A percentile compares a stretch with the other conserved stretches of the same genome.
Conservation (phyloP, 257 asterid species). For the Thymus mandschuricus region DNA sequence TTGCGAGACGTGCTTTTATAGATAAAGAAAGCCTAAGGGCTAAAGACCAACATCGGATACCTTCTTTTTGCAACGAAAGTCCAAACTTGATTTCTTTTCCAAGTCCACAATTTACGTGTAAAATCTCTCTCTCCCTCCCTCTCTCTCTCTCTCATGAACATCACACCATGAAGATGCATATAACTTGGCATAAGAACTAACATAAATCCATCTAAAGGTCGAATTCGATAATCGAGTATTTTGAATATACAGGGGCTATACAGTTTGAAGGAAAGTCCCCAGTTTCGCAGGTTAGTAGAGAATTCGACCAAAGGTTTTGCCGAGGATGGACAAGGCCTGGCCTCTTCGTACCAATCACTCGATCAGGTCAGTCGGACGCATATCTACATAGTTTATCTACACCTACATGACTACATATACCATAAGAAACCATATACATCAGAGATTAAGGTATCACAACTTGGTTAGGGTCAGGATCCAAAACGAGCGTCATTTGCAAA, state of each 20-base stretch:
- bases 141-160: background rate
- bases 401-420: background rate
- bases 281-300: slow-evolving; percentile 5
- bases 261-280: slow-evolving; percentile 9
- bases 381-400: slow-evolving; percentile 18
- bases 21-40: too few species aligned
- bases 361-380: background rate
- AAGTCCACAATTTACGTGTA: background rate
- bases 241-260: slow-evolving; percentile 10
- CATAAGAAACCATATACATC: too few species aligned
- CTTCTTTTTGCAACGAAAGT: background rate
- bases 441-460: background rate
- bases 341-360: too few species aligned
- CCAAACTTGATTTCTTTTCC: background rate
- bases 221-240: background rate
- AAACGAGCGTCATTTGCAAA: slow-evolving; percentile 50
- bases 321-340: background rate
- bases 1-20: too few species aligned
- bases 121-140: background rate
- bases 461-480: slow-evolving; percentile 12
- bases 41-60: too few species aligned
- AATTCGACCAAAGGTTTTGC: slow-evolving; percentile 9
- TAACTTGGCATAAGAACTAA: background rate
- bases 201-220: background rate
- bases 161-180: background rate